These are phyloP conservation scores for Citrus trifoliata DNA, from an alignment of 345 rosid genomes.

Conservation along the genomic window DNA sequence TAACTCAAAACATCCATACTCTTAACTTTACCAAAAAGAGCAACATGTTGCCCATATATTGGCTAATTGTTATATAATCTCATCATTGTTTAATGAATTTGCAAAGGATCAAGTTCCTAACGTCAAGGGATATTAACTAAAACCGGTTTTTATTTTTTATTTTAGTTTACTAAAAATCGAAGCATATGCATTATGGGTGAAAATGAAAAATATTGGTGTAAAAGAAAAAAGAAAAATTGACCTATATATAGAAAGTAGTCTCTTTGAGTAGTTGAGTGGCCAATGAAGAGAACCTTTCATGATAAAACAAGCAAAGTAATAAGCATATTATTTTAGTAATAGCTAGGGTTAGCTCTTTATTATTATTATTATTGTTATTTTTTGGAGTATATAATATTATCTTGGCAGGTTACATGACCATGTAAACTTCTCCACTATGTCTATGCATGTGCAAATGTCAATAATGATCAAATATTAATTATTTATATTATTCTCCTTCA, in stretches of 20 bases:
- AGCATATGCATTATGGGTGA: background rate
- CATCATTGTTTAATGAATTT: background rate
- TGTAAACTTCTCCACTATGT: constrained; percentile 12
- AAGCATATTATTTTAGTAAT: background rate
- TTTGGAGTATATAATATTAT: background rate
- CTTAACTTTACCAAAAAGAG: no score
- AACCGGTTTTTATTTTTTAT: no score
- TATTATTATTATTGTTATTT: background rate
- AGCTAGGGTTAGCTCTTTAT: no score
- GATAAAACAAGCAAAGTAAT: constrained; percentile 9
- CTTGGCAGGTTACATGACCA: constrained; percentile 17
- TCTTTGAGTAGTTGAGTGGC: constrained; percentile 12
- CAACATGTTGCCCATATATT: background rate
- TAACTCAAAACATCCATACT: no score
- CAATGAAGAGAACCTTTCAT: constrained; percentile 6
- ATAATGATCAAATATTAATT: background rate
- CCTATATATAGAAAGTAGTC: background rate
- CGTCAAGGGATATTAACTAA: background rate
- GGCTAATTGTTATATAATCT: background rate
- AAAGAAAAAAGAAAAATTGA: background rate
- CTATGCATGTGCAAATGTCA: constrained; percentile 25
- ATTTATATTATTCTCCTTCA: background rate
- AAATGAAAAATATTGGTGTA: background rate
- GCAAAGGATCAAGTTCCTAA: background rate
- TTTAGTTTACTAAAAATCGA: background rate